Evolutionary conservation across 2,329 filamentous ascomycete species (phyloP), one percentile per base, ranked within the genome.

Genomic region (Trichoderma polysporum): DNA sequence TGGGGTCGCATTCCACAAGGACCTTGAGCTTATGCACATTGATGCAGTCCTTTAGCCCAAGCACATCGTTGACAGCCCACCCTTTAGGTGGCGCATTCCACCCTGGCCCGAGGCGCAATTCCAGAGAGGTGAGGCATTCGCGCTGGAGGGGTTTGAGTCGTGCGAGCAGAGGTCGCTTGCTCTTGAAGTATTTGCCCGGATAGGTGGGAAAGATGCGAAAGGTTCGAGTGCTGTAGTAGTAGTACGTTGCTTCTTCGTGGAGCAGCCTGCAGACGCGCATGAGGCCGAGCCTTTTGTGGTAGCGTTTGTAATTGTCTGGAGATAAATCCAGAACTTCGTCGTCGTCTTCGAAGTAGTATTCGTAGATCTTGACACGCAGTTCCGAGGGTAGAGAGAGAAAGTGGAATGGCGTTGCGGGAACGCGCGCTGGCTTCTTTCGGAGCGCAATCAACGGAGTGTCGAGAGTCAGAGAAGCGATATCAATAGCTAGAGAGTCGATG

Each of bases 1-100:
- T 90, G 0, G 91, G 90, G 73, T 94, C 91, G 69, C 85, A 86
- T 76, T 93, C 88, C 27, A 93, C 86, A 73, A 91, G 91, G 12
- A 94, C 84, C 29, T 84, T 86, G 56, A 94, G 75, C 15, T 80
- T 81, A 33, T 84, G 82, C 22, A 91, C 84, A 56, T 83, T 86
- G 66, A 78, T 77, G 75, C 88, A 90, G 59, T 91, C 88, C 1
- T 75, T 71, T 7, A 94, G 81, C 0, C 90, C 90, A 0, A 93
- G 81, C 1, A 83, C 83, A 4, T 84, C 79, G 70, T 88, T 89
- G 13, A 92, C 88, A 1, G 88, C 86, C 89, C 91, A 93, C 58
- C 88, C 86, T 37, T 82, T 82, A 1, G 91, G 91, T 15, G 91
- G 91, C 66, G 85, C 85, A 68, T 82, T 88, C 87, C 90, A 94